A percentile compares a stretch with the other conserved stretches of the same genome.
phyloP scores from a whole-genome alignment of 768 basidiomycete species.

The Epithele typhae region DNA sequence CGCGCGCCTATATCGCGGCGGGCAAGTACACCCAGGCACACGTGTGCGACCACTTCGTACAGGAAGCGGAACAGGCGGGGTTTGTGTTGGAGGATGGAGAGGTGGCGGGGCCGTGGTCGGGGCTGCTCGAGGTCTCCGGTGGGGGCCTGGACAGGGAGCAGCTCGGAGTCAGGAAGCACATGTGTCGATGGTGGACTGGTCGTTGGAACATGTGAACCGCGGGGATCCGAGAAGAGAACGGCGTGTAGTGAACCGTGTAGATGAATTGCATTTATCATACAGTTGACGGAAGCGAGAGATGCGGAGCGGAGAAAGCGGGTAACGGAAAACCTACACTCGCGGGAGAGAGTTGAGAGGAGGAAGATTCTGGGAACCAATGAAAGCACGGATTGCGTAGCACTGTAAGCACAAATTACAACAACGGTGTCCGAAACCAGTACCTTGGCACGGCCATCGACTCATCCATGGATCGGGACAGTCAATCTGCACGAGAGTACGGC shows the following conservation, averaged over 20 bases:
- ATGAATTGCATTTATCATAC: too few species aligned
- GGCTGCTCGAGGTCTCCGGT: conserved; percentile 36
- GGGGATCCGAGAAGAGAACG: not conserved
- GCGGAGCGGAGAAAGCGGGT: too few species aligned
- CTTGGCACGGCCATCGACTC: too few species aligned
- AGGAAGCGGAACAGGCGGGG: conserved; percentile 34
- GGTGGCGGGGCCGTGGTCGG: conserved; percentile 42
- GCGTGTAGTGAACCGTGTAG: not conserved
- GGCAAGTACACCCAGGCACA: conserved; percentile 55
- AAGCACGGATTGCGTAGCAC: too few species aligned
- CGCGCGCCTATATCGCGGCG: conserved; percentile 55
- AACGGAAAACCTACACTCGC: too few species aligned
- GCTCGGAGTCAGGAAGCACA: conserved; percentile 48
- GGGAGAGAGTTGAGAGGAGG: too few species aligned
- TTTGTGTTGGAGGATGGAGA: conserved; percentile 44
- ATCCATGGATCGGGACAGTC: too few species aligned
- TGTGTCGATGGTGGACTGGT: conserved; percentile 64
- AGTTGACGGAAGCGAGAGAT: too few species aligned
- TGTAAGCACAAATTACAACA: too few species aligned
- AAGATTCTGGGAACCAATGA: too few species aligned
- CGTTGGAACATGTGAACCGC: conserved; percentile 38
- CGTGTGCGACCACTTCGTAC: conserved; percentile 53
- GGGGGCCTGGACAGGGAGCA: conserved; percentile 42
- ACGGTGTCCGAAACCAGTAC: too few species aligned
- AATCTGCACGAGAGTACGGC: too few species aligned